Percentiles rank a stretch among this genome's conserved stretches.
Conservation (phyloP, 164 flowering plant genomes). For the Nymphaea colorata region DNA sequence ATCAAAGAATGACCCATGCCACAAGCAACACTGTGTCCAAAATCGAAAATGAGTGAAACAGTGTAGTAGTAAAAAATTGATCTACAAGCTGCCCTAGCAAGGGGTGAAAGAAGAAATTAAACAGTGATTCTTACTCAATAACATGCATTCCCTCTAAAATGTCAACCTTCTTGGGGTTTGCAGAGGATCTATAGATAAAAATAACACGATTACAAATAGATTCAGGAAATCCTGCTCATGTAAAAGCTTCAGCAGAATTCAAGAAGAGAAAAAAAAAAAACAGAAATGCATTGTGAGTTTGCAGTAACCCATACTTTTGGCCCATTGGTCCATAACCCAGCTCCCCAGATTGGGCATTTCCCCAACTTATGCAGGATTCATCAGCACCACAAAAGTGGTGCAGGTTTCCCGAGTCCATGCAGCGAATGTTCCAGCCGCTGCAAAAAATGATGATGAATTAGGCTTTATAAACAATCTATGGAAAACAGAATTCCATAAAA, state of each 20-base stretch:
- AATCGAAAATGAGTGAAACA: background rate
- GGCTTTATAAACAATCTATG: background rate
- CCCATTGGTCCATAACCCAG: constrained; percentile 90
- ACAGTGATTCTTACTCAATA: constrained; percentile 35
- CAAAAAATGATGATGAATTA: background rate
- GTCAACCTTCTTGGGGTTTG: constrained; percentile 85
- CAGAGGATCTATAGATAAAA: constrained; percentile 58
- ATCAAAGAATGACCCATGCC: constrained; percentile 84
- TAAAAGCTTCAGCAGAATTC: background rate
- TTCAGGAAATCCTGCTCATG: background rate
- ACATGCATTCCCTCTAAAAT: constrained; percentile 88
- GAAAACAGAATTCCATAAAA: background rate
- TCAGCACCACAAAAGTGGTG: constrained; percentile 94
- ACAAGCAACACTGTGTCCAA: constrained; percentile 72
- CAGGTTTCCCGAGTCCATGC: constrained; percentile 91
- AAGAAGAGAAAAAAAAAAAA: background rate
- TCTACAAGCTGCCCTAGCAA: too few relatives aligned
- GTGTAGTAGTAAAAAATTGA: background rate
- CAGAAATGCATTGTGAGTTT: background rate
- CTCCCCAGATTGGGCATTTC: constrained; percentile 80
- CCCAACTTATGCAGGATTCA: constrained; percentile 97
- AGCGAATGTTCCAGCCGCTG: constrained; percentile 95
- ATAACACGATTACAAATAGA: background rate
- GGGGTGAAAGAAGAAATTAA: background rate
- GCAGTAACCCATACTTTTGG: constrained; percentile 48